These are phyloP conservation scores for Zalaria sp. DNA, from an alignment of 2,329 filamentous ascomycete genomes.

Conservation along the genomic window DNA sequence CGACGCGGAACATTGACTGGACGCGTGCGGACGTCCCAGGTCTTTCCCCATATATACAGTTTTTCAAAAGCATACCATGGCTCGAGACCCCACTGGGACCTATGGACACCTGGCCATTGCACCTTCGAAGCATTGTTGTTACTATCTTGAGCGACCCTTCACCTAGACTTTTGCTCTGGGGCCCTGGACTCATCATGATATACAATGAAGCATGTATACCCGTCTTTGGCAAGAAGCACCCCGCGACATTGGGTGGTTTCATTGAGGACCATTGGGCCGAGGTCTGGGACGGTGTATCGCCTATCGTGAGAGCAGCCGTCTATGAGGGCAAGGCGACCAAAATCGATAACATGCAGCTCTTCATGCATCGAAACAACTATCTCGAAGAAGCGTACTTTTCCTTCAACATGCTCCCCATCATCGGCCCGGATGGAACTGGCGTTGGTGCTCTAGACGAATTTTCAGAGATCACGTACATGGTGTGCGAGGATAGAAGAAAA, in stretches of 20 bases:
- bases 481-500: constrained; percentile 5
- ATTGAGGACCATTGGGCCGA: constrained; percentile 4
- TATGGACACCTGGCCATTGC: constrained; percentile 13
- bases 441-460: constrained; percentile 5
- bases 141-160: constrained; percentile 16
- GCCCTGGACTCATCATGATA: constrained; percentile 18
- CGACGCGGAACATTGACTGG: too few species aligned
- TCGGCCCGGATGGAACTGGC: constrained; percentile 7
- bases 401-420: constrained; percentile 14
- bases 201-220: constrained; percentile 21
- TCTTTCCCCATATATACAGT: background rate
- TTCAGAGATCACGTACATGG: constrained; percentile 4
- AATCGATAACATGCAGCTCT: constrained; percentile 9
- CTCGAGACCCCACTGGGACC: constrained; percentile 13
- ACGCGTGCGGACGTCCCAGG: too few species aligned
- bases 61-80: constrained; percentile 16
- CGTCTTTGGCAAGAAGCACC: constrained; percentile 16
- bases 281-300: constrained; percentile 4
- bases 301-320: constrained; percentile 9
- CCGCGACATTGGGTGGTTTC: constrained; percentile 7
- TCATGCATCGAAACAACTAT: constrained; percentile 12
- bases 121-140: constrained; percentile 11
- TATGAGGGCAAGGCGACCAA: constrained; percentile 8
- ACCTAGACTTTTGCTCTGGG: constrained; percentile 16
- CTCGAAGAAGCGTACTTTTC: constrained; percentile 17